Conservation (phyloP, 2,329 filamentous ascomycete genomes). For the Colletotrichum tofieldiae region DNA sequence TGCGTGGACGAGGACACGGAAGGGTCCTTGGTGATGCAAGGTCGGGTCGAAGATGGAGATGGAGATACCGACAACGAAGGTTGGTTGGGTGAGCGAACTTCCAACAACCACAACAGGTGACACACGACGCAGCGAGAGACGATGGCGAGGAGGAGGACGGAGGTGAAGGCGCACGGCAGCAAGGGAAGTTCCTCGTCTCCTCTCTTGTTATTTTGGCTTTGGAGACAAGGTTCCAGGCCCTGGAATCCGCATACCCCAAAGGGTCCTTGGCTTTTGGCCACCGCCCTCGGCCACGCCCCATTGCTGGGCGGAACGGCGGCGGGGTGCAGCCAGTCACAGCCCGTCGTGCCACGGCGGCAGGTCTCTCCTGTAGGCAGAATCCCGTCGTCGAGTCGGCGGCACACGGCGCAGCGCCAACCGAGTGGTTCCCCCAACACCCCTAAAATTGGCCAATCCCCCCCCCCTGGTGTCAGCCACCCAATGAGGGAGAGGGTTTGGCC, state of each 20-base stretch:
- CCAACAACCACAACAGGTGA: background rate
- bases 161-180: constrained; percentile 20
- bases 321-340: background rate
- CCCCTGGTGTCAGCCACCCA: background rate
- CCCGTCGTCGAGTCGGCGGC: background rate
- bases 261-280: constrained; percentile 14
- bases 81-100: background rate
- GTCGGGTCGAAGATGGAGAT: constrained; percentile 19
- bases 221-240: constrained; percentile 24
- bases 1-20: background rate
- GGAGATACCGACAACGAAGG: background rate
- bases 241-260: constrained; percentile 5
- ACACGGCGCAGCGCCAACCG: constrained; percentile 19
- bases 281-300: background rate
- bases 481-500: constrained; percentile 1
- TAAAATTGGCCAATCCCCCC: no score
- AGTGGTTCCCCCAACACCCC: background rate
- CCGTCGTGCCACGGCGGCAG: background rate
- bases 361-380: background rate
- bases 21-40: constrained; percentile 5
- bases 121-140: constrained; percentile 28
- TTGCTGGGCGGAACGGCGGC: background rate
- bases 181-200: background rate
- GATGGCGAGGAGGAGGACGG: constrained; percentile 10
- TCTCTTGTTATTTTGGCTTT: constrained; percentile 10